Conservation (phyloP, 805 yeast genomes). For the Candida gorgasii region DNA sequence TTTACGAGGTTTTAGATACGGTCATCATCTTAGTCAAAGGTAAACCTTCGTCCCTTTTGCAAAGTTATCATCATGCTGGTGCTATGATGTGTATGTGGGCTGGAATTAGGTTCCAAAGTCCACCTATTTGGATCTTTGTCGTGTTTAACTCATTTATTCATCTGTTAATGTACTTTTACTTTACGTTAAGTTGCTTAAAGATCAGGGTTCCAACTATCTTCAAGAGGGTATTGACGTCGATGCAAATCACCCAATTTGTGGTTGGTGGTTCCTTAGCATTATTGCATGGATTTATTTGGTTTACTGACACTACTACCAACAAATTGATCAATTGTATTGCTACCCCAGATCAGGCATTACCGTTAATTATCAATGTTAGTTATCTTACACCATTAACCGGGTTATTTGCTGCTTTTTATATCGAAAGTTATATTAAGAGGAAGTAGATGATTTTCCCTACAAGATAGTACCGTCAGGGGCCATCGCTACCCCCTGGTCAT, state of each 20-base stretch:
- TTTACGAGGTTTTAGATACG: slow-evolving; percentile 72
- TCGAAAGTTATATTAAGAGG: slow-evolving; percentile 52
- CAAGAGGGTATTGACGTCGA: slow-evolving; percentile 61
- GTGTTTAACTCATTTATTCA: slow-evolving; percentile 80
- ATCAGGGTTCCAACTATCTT: slow-evolving; percentile 56
- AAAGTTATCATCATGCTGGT: slow-evolving; percentile 77
- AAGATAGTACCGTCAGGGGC: too few relatives aligned
- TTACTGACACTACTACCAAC: slow-evolving; percentile 49
- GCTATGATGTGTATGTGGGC: slow-evolving; percentile 85
- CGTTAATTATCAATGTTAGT: slow-evolving; percentile 59
- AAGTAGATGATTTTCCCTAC: background rate
- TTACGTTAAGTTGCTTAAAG: slow-evolving; percentile 58
- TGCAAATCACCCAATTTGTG: slow-evolving; percentile 70
- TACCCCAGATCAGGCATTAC: slow-evolving; percentile 61
- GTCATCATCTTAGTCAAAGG: slow-evolving; percentile 67
- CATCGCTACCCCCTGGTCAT: too few relatives aligned
- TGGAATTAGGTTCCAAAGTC: slow-evolving; percentile 66
- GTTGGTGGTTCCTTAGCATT: slow-evolving; percentile 70
- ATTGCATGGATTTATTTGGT: slow-evolving; percentile 60
- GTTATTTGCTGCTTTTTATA: slow-evolving; percentile 63
- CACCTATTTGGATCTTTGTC: slow-evolving; percentile 80
- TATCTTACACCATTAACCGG: slow-evolving; percentile 69
- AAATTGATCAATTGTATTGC: slow-evolving; percentile 48
- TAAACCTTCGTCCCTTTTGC: slow-evolving; percentile 62
- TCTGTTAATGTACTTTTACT: slow-evolving; percentile 72